A percentile compares a stretch with the other conserved stretches of the same genome.
These are phyloP conservation scores for Xylaria sp. DNA, from an alignment of 2,329 filamentous ascomycete species.

Conservation along the genomic window DNA sequence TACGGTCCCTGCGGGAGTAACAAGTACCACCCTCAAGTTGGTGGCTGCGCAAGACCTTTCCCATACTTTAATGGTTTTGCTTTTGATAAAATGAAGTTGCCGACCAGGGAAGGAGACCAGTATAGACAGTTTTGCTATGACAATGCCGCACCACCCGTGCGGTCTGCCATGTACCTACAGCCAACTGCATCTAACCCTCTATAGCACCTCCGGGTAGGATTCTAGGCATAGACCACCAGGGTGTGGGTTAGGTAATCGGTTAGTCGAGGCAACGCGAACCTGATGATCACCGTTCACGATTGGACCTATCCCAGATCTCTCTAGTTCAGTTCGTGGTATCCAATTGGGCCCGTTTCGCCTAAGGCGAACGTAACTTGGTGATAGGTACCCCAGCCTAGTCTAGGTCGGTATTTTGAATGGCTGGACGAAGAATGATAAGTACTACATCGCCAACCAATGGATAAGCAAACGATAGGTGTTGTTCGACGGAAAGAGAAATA, in stretches of 20 bases:
- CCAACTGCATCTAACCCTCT: not conserved
- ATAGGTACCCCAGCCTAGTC: no score
- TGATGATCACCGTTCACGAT: conserved; percentile 21
- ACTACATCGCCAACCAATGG: conserved; percentile 25
- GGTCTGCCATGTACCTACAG: not conserved
- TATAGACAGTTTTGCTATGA: not conserved
- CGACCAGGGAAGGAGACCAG: not conserved
- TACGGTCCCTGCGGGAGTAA: not conserved
- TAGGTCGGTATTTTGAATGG: no score
- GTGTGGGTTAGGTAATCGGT: conserved; percentile 27
- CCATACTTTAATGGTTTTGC: not conserved
- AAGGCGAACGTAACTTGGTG: not conserved
- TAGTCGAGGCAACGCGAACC: conserved; percentile 15
- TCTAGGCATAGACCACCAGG: not conserved
- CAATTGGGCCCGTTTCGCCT: conserved; percentile 11
- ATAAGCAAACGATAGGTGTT: conserved; percentile 25
- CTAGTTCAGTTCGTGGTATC: not conserved
- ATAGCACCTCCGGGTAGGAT: not conserved
- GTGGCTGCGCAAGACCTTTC: not conserved
- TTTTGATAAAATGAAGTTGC: not conserved
- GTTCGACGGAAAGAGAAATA: conserved; percentile 30
- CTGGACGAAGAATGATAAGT: conserved; percentile 7
- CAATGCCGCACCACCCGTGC: not conserved
- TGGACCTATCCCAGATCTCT: no score
- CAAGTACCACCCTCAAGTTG: not conserved